A percentile compares a stretch with the other conserved stretches of the same genome.
phyloP scores from a whole-genome alignment of 768 basidiomycete species.

The Panaeolus cyanescens region DNA sequence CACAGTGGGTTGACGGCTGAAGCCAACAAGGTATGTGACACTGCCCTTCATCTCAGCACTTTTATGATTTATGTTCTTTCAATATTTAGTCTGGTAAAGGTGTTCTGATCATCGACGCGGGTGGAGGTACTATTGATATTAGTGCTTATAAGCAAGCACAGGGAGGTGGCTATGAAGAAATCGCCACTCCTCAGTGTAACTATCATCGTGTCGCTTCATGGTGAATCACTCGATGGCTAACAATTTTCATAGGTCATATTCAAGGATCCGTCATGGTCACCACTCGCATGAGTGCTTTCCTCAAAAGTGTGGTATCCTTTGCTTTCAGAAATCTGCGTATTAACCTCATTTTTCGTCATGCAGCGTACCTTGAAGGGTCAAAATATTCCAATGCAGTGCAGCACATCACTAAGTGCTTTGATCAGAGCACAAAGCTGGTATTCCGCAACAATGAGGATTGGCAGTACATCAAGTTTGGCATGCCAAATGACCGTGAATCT shows the following conservation, averaged over 20 bases:
- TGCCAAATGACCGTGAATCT: slow-evolving; percentile 36
- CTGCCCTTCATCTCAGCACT: slow-evolving; percentile 13
- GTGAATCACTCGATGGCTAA: too few species aligned
- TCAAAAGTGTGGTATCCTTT: background rate
- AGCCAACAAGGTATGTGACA: slow-evolving; percentile 25
- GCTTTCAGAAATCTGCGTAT: background rate
- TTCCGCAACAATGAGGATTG: slow-evolving; percentile 35
- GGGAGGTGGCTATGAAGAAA: slow-evolving; percentile 34
- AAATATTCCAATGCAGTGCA: slow-evolving; percentile 36
- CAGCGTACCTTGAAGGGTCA: slow-evolving; percentile 37
- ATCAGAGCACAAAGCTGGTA: slow-evolving; percentile 40
- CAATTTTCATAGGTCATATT: background rate
- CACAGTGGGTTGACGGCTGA: slow-evolving; percentile 40
- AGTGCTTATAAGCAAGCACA: slow-evolving; percentile 47
- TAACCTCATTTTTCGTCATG: background rate
- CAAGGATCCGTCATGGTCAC: background rate
- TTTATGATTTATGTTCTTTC: too few species aligned
- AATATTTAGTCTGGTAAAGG: background rate
- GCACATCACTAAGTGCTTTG: slow-evolving; percentile 39
- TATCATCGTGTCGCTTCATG: background rate
- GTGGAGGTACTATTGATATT: slow-evolving; percentile 57
- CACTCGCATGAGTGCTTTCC: background rate
- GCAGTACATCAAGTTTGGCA: slow-evolving; percentile 43
- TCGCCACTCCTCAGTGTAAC: slow-evolving; percentile 18
- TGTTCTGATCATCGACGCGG: slow-evolving; percentile 52